Base-by-base conservation (phyloP, 495 filamentous ascomycete species). In the Aspergillus olivimuriae region DNA sequence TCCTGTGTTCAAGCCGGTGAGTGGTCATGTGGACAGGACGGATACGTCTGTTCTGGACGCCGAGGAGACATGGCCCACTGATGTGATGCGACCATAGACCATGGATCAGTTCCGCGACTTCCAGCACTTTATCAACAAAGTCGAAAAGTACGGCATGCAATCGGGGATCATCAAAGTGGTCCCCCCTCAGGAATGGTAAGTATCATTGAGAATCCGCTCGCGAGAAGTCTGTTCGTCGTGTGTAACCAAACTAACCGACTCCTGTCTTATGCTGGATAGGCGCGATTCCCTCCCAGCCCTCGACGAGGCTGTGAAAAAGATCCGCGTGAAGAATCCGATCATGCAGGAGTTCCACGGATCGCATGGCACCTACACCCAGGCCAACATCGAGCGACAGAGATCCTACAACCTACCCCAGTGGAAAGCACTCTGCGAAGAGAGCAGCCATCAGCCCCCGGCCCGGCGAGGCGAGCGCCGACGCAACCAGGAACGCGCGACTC, bases 331-430 rank as follows among this genome's bases (percentile, higher is more conserved):
- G 70, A 94, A 97, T 50, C 92, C 92, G 8, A 97, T 98, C 61
- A 92, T 86, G 57, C 92, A 98, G 57, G 92, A 98, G 52, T 97
- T 97, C 58, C 87, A 89, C 72, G 94, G 91, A 8, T 86, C 82
- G 39, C 84, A 90, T 53, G 92, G 94, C 20, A 91, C 84, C 23
- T 98, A 95, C 57, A 89, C 90, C 19, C 94, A 97, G 53, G 85
- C 88, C 55, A 98, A 98, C 55, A 87, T 97, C 23, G 84, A 95
- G 58, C 90, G 94, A 62, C 87, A 94, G 62, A 76, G 94, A 61
- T 87, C 87, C 18, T 98, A 97, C 68, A 98, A 95, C 57, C 72
- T 98, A 6, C 91, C 91, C 1, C 89, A 97, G 62, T 98, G 92
- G 92, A 86, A 87, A 49, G 78, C 82, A 31, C 71, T 97, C 28